These are phyloP conservation scores for Diaporthe sp. DNA, from an alignment of 2,329 filamentous ascomycete species.

Conservation along the genomic window DNA sequence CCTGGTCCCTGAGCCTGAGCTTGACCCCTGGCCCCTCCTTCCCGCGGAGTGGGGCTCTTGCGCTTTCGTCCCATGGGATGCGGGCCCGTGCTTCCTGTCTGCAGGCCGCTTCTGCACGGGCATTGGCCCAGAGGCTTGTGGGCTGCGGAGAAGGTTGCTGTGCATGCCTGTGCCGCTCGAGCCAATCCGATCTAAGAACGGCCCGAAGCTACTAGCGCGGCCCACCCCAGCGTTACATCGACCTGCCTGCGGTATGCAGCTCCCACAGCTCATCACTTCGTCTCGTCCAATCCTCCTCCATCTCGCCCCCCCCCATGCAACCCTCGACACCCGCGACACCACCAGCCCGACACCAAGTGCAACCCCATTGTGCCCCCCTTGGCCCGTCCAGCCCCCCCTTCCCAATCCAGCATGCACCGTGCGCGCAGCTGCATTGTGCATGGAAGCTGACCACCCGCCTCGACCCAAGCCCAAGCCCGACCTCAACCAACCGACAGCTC, in stretches of 20 bases:
- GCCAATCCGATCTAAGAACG: slow-evolving; percentile 39
- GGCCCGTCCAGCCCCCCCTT: slow-evolving; percentile 27
- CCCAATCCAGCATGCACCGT: slow-evolving; percentile 32
- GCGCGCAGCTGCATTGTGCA: slow-evolving; percentile 24
- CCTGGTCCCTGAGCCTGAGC: slow-evolving; percentile 13
- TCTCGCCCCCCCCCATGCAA: slow-evolving; percentile 23
- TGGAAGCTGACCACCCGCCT: slow-evolving; percentile 26
- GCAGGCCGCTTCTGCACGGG: slow-evolving; percentile 24
- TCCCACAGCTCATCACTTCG: slow-evolving; percentile 37
- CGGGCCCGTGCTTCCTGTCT: slow-evolving; percentile 37
- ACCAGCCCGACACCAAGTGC: slow-evolving; percentile 29
- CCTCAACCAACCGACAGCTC: slow-evolving; percentile 25
- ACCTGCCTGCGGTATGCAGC: slow-evolving; percentile 26
- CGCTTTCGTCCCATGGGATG: slow-evolving; percentile 27
- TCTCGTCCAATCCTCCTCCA: slow-evolving; percentile 37
- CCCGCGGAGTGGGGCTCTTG: slow-evolving; percentile 13
- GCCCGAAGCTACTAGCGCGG: slow-evolving; percentile 35
- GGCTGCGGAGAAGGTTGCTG: slow-evolving; percentile 34
- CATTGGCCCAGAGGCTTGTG: slow-evolving; percentile 34
- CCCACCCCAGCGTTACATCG: slow-evolving; percentile 35
- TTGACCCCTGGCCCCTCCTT: slow-evolving; percentile 22
- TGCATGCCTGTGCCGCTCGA: slow-evolving; percentile 34
- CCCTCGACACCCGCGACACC: slow-evolving; percentile 29
- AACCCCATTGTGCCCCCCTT: slow-evolving; percentile 16
- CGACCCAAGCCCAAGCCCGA: slow-evolving; percentile 26